These are phyloP conservation scores for Neofusicoccum parvum DNA, from an alignment of 2,329 filamentous ascomycete species.

Conservation along the genomic window DNA sequence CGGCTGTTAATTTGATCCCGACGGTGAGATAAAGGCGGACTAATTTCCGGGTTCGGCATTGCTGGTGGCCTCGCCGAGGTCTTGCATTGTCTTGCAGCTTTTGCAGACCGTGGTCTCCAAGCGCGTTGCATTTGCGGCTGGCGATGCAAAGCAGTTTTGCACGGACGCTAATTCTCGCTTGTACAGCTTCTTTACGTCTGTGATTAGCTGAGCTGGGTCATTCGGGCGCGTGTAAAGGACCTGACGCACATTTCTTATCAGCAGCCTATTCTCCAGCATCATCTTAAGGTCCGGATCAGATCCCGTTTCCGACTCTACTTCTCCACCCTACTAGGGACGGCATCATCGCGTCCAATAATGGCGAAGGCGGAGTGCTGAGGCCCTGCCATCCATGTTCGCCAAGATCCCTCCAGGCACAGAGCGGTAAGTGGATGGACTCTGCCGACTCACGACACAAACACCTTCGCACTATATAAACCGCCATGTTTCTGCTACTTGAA, in stretches of 20 bases:
- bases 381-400: not conserved
- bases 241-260: not conserved
- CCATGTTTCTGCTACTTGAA: not conserved
- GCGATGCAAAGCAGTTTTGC: too few species aligned
- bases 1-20: not conserved
- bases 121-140: too few species aligned
- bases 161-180: too few species aligned
- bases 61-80: not conserved
- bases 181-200: too few species aligned
- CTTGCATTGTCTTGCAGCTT: not conserved
- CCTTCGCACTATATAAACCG: not conserved
- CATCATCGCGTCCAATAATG: not conserved
- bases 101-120: too few species aligned
- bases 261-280: not conserved
- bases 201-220: too few species aligned
- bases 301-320: conserved; percentile 5
- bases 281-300: not conserved
- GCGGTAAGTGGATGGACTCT: not conserved
- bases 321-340: not conserved
- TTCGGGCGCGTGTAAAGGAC: too few species aligned
- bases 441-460: conserved; percentile 4
- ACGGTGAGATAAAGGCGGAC: not conserved
- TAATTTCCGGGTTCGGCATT: not conserved
- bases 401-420: not conserved
- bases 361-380: not conserved